Evolutionary conservation across 1,284 basidiomycete species (phyloP), one percentile per base, ranked within the genome.

Genomic region (Chiua sp.): DNA sequence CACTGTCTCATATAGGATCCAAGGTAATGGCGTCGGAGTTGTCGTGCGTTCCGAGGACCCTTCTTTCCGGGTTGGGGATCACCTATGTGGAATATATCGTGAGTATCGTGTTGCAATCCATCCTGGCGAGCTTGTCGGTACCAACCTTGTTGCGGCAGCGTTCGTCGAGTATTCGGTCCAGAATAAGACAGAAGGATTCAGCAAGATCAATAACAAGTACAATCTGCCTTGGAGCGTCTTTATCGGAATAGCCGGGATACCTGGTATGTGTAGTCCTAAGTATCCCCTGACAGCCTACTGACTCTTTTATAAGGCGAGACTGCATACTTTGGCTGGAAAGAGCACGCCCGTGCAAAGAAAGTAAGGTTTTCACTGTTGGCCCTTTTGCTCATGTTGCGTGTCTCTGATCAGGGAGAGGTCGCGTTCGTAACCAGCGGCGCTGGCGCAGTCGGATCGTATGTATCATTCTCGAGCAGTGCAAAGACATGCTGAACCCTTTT

Each of bases 161-260:
- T 65, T 66, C 23, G 55, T 20, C 28, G 57, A 66, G 35, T 66
- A 63, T 47, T 64, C 53, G n/a, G 20, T 61, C 7, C 56, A 54
- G 5, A 49, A 7, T 11, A 20, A 47, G n/a, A 32, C 47, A 1
- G 33, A 55, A 32, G 20, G 2, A 1, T 53, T 61, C 22, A 61
- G n/a, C n/a, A 61, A 61, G 47, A 53, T 65, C 11, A 50, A 53
- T 13, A 65, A 65, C 39, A 51, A 63, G 28, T 1, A 63, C 18
- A 46, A 16, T 11, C 49, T 16, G n/a, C n/a, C n/a, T n/a, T n/a
- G n/a, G n/a, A n/a, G n/a, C n/a, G n/a, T n/a, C n/a, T n/a, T n/a
- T n/a, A 20, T 39, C 8, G 56, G 44, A 3, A 3, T 6, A 33
- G 56, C 47, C 2, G 59, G 57, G 16, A 33, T 65, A 51, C 53